phyloP scores from a whole-genome alignment of 768 basidiomycete species.

The Phanerochaete carnosa region DNA sequence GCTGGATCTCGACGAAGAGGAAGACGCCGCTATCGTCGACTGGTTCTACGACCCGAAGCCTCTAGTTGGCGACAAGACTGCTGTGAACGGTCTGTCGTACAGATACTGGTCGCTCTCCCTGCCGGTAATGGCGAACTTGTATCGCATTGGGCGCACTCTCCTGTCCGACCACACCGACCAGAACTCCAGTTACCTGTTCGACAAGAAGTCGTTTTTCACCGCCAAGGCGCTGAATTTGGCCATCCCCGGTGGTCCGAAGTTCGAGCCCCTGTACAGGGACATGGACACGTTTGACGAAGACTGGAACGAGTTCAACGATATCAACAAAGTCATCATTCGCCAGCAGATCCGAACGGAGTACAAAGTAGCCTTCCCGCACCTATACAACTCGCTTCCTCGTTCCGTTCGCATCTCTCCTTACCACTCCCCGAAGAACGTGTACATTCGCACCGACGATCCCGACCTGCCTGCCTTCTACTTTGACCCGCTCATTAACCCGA shows the following conservation, averaged over 20 bases:
- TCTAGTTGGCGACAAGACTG: constrained; percentile 85
- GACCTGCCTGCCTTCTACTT: constrained; percentile 99
- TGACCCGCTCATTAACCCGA: constrained; percentile 97
- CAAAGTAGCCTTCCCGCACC: constrained; percentile 97
- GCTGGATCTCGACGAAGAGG: constrained; percentile 88
- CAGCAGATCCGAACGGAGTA: constrained; percentile 99
- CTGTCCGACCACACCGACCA: constrained; percentile 90
- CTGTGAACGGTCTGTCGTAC: constrained; percentile 92
- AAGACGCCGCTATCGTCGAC: constrained; percentile 87
- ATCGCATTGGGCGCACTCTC: constrained; percentile 91
- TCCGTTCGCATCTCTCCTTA: constrained; percentile 91
- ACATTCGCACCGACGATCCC: constrained; percentile 99
- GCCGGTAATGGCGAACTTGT: constrained; percentile 96
- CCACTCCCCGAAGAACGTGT: constrained; percentile 94
- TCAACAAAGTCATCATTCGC: constrained; percentile 99
- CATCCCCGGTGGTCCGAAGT: constrained; percentile 97
- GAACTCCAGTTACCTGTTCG: constrained; percentile 92
- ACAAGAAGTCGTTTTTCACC: constrained; percentile 97
- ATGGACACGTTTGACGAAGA: constrained; percentile 98
- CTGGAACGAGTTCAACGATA: constrained; percentile 99
- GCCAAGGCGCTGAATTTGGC: constrained; percentile 97
- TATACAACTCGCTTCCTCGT: constrained; percentile 97
- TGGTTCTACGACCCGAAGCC: constrained; percentile 99
- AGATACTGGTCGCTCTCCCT: constrained; percentile 89
- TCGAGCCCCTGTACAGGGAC: constrained; percentile 95